Evolutionary conservation across 1,284 basidiomycete species (phyloP).

Genomic region (Sanghuangporus baumii): DNA sequence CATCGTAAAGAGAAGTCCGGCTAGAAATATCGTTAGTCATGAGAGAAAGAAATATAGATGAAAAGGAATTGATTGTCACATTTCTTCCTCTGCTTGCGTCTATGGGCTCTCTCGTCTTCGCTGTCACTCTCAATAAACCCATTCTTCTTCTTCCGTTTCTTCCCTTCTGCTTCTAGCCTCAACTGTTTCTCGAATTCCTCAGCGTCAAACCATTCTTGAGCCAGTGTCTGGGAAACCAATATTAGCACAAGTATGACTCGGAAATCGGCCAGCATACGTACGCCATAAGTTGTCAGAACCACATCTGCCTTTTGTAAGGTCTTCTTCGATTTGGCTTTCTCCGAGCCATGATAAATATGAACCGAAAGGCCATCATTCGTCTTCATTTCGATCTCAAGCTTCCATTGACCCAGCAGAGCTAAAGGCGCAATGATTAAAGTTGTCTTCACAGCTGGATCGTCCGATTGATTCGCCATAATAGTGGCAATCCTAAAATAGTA

Average conservation of each 20-base stretch:
- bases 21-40: not conserved
- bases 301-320: slow-evolving; percentile 48
- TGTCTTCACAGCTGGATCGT: slow-evolving; percentile 39
- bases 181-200: slow-evolving; percentile 39
- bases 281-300: slow-evolving; percentile 51
- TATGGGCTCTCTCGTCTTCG: slow-evolving; percentile 25
- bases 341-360: slow-evolving; percentile 51
- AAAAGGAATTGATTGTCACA: slow-evolving; percentile 21
- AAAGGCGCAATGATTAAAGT: slow-evolving; percentile 52
- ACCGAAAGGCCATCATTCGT: slow-evolving; percentile 39
- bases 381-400: slow-evolving; percentile 52
- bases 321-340: slow-evolving; percentile 36
- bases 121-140: slow-evolving; percentile 39
- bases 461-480: slow-evolving; percentile 40
- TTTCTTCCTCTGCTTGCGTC: slow-evolving; percentile 30
- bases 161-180: slow-evolving; percentile 26
- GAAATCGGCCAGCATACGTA: slow-evolving; percentile 23
- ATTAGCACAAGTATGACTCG: not conserved
- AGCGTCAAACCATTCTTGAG: slow-evolving; percentile 50
- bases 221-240: slow-evolving; percentile 38
- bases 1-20: not conserved
- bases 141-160: slow-evolving; percentile 31
- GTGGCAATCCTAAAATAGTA: slow-evolving; percentile 36
- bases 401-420: slow-evolving; percentile 54
- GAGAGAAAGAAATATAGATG: slow-evolving; percentile 25